Base-by-base conservation (phyloP, 108 stramenopile genomes). In the Schizochytrium sp. region DNA sequence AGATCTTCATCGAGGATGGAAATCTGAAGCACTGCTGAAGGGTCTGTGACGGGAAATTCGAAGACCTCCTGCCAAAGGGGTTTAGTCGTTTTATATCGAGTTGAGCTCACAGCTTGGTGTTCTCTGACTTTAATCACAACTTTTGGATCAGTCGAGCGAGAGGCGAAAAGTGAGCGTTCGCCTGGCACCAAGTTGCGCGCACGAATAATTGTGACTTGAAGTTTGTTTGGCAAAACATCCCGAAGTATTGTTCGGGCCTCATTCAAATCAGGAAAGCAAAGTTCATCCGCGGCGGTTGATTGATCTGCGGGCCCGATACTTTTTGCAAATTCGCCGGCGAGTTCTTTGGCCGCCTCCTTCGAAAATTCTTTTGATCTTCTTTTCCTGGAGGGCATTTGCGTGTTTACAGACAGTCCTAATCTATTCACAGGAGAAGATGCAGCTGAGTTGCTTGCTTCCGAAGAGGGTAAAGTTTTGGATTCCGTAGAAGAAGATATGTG, bases 31-130 rank as follows among this genome's bases (percentile, higher is more conserved):
- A 59, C 57, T 8, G 87, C 42, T 17, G 59, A 61, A 17, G 87
- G 58, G 8, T 88, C 87, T 5, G 5, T 45, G 87, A 83, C 53
- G 45, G 47, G 76, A 50, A 83, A 83, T n/a, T 55, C 76, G 53
- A 83, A 83, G 3, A 17, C 55, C 55, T 83, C 76, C 28, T 83
- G 47, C 76, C 76, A 83, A 47, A 83, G 49, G 47, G 76, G 76
- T 53, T 83, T 83, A 28, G 13, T 50, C 50, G 76, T 83, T 38
- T 83, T 83, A 53, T 83, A 83, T 13, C 76, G 76, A 8, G 76
- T 83, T 38, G 47, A 83, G 13, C 17, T 83, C 5, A 83, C 76
- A 2, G 50, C 76, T 40, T 83, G 76, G 50, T 83, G 76, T 53
- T 83, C 76, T 0, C 76, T 17, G 10, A 83, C 15, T 3, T 83